Conservation (phyloP, 164 flowering plant species). For the Magnolia kwangsiensis region DNA sequence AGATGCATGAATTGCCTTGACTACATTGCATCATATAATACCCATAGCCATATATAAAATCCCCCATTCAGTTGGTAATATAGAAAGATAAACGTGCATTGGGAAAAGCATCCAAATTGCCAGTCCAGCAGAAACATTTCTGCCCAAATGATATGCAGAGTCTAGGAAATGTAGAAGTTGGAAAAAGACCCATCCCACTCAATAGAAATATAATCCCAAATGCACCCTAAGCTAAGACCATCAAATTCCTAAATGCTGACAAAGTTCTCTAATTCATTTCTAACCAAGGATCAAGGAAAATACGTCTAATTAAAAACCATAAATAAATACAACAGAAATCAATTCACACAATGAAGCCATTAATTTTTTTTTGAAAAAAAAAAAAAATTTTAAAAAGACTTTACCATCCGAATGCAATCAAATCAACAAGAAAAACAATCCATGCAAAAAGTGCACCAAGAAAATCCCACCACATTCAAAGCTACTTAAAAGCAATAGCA, state of each 20-base stretch:
- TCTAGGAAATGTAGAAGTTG: no score
- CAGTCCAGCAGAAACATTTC: no score
- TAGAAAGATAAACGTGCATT: no score
- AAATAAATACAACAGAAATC: not conserved
- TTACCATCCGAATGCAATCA: not conserved
- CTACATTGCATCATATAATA: not conserved
- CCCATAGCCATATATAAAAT: not conserved
- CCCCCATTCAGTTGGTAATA: not conserved
- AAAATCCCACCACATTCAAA: not conserved
- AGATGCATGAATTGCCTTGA: no score
- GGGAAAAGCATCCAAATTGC: no score
- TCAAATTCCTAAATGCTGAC: not conserved
- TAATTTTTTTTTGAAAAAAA: not conserved
- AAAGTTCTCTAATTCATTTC: no score
- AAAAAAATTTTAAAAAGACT: not conserved
- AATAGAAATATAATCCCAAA: no score
- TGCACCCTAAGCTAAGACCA: not conserved
- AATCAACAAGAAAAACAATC: not conserved
- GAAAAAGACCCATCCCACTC: no score
- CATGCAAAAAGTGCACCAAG: not conserved
- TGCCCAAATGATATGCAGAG: no score
- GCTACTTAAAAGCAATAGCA: not conserved
- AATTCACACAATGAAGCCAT: not conserved
- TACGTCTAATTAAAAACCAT: not conserved
- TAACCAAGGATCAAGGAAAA: no score